phyloP scores from a whole-genome alignment of 768 basidiomycete genomes.

The Pluteus cervinus region DNA sequence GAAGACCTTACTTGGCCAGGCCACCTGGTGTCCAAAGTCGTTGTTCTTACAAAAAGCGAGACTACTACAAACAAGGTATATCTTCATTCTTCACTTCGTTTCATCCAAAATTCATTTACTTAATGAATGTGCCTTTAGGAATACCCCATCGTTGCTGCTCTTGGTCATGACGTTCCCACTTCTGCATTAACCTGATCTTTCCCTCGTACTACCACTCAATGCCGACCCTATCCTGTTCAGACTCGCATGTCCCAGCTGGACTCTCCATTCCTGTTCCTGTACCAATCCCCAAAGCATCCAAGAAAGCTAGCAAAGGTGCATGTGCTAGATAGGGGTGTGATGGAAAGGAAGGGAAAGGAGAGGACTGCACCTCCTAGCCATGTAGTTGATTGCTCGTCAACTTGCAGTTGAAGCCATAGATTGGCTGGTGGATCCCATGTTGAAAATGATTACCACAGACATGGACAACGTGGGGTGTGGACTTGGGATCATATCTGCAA shows the following conservation, averaged over 20 bases:
- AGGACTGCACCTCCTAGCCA: no score
- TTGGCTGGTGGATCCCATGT: no score
- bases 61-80: slow-evolving; percentile 73
- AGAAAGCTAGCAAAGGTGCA: slow-evolving; percentile 46
- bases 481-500: no score
- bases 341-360: slow-evolving; percentile 39
- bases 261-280: slow-evolving; percentile 24
- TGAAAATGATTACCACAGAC: no score
- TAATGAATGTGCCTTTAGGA: slow-evolving; percentile 57
- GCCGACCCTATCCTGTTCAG: slow-evolving; percentile 52
- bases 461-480: no score
- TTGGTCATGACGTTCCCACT: slow-evolving; percentile 72
- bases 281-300: slow-evolving; percentile 21
- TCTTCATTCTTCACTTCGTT: no score
- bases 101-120: no score
- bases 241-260: slow-evolving; percentile 50
- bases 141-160: slow-evolving; percentile 60
- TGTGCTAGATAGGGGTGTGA: slow-evolving; percentile 57
- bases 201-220: slow-evolving; percentile 33
- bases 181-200: slow-evolving; percentile 42
- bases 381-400: no score
- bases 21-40: slow-evolving; percentile 35
- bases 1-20: slow-evolving; percentile 26
- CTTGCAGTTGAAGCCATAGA: no score
- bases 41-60: slow-evolving; percentile 65